Percentiles rank a stretch among this genome's conserved stretches.
Conservation (phyloP, 2,329 filamentous ascomycete species). For the Diaporthe eres region DNA sequence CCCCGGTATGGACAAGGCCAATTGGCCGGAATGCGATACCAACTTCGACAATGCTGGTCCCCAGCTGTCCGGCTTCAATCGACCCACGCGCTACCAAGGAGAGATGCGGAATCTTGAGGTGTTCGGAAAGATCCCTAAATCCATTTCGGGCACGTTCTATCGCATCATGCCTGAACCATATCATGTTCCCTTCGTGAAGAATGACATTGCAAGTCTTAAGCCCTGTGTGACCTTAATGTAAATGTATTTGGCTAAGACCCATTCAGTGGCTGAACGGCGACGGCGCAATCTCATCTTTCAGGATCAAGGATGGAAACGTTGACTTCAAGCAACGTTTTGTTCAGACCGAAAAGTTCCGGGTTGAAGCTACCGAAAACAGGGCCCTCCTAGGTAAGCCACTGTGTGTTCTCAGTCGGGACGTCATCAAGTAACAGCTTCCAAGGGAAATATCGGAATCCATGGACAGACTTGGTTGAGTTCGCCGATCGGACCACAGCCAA, state of each 20-base stretch:
- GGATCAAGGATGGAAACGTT: constrained; percentile 4
- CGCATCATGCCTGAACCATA: constrained; percentile 6
- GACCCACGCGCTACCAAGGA: not conserved
- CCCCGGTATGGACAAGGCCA: not conserved
- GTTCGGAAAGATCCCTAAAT: not conserved
- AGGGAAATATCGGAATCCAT: constrained; percentile 9
- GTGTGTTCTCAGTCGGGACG: not conserved
- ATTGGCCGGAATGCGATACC: constrained; percentile 2
- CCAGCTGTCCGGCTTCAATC: not conserved
- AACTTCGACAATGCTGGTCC: constrained; percentile 4
- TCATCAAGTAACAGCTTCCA: not conserved
- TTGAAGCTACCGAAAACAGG: not conserved
- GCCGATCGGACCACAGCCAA: not conserved
- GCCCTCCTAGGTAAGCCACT: not conserved
- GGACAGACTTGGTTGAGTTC: constrained; percentile 12
- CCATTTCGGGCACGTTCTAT: not conserved
- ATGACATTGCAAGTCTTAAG: not conserved
- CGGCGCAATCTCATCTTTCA: constrained; percentile 8
- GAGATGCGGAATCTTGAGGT: constrained; percentile 1
- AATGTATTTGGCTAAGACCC: not conserved
- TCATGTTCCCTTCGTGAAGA: constrained; percentile 6
- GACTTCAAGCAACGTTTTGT: constrained; percentile 14
- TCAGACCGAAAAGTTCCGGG: constrained; percentile 2
- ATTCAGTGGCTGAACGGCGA: constrained; percentile 5
- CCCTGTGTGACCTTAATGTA: no score